Conservation (phyloP, 768 basidiomycete genomes). For the Sistotremastrum suecicum region DNA sequence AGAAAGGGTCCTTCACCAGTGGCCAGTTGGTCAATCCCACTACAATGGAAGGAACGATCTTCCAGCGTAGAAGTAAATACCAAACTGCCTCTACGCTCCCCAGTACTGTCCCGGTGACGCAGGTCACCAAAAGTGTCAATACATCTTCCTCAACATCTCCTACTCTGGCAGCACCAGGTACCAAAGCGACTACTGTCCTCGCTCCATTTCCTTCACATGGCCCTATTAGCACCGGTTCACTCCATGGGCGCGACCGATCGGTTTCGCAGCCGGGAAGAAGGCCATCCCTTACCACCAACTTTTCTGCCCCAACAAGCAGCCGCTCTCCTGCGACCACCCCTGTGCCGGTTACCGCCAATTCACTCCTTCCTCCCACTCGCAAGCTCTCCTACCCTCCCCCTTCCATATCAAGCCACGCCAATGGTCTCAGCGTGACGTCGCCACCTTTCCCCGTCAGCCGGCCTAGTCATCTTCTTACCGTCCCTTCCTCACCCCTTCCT, state of each 20-base stretch:
- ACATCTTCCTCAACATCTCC: too few species aligned
- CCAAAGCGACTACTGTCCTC: neutral
- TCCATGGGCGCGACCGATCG: conserved; percentile 42
- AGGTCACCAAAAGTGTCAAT: neutral
- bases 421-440: conserved; percentile 10
- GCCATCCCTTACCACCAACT: conserved; percentile 39
- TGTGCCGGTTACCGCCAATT: conserved; percentile 21
- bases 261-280: conserved; percentile 67
- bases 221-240: conserved; percentile 9
- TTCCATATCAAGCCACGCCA: neutral
- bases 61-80: conserved; percentile 45
- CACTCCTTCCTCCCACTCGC: conserved; percentile 4
- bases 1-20: conserved; percentile 10
- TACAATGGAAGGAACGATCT: conserved; percentile 50
- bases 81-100: too few species aligned
- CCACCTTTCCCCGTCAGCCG: conserved; percentile 19
- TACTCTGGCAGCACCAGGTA: neutral
- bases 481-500: conserved; percentile 69
- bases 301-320: conserved; percentile 29
- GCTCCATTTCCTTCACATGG: too few species aligned
- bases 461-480: conserved; percentile 47
- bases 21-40: conserved; percentile 39
- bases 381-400: neutral
- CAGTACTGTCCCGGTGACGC: too few species aligned
- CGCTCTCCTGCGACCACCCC: conserved; percentile 30